Percentiles rank a stretch among this genome's conserved stretches.
phyloP scores from a whole-genome alignment of 2,329 filamentous ascomycete genomes.

The Aspergillus caelatus region DNA sequence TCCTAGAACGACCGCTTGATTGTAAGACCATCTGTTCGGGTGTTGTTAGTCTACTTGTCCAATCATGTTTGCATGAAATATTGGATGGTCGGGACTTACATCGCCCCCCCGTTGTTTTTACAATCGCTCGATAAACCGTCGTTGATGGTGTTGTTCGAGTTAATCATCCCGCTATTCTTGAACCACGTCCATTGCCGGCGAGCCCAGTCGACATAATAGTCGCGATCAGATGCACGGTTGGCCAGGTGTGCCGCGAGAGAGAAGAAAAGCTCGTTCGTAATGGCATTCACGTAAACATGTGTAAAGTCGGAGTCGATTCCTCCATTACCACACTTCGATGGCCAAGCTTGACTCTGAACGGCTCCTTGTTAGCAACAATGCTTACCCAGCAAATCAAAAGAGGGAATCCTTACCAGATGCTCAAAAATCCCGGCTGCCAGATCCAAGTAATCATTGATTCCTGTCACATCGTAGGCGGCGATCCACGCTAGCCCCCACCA shows the following conservation, averaged over 20 bases:
- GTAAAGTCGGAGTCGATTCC: constrained; percentile 54
- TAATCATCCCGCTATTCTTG: constrained; percentile 50
- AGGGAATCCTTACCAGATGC: constrained; percentile 39
- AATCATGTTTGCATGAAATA: background rate
- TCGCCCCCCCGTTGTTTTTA: constrained; percentile 48
- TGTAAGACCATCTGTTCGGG: constrained; percentile 54
- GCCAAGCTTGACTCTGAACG: constrained; percentile 40
- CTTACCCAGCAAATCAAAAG: background rate
- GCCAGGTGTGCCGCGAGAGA: constrained; percentile 59
- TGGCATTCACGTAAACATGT: constrained; percentile 54
- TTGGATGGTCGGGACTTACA: constrained; percentile 20
- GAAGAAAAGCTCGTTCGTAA: constrained; percentile 61
- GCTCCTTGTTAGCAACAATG: background rate
- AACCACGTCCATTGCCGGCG: constrained; percentile 57
- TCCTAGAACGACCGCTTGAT: constrained; percentile 64
- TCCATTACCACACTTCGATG: constrained; percentile 47
- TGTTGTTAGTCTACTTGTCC: background rate
- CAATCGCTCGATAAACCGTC: constrained; percentile 57
- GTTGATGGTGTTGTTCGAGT: constrained; percentile 53
- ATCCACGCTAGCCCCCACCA: constrained; percentile 60
- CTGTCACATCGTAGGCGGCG: constrained; percentile 57
- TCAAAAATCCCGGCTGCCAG: constrained; percentile 55
- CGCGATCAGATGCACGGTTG: constrained; percentile 47
- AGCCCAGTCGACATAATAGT: constrained; percentile 51
- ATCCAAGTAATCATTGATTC: constrained; percentile 47